A percentile compares a stretch with the other conserved stretches of the same genome.
Evolutionary conservation across 225 moss, liverwort and hornwort genomes (phyloP).

Genomic region (Pseudisothecium myosuroides): DNA sequence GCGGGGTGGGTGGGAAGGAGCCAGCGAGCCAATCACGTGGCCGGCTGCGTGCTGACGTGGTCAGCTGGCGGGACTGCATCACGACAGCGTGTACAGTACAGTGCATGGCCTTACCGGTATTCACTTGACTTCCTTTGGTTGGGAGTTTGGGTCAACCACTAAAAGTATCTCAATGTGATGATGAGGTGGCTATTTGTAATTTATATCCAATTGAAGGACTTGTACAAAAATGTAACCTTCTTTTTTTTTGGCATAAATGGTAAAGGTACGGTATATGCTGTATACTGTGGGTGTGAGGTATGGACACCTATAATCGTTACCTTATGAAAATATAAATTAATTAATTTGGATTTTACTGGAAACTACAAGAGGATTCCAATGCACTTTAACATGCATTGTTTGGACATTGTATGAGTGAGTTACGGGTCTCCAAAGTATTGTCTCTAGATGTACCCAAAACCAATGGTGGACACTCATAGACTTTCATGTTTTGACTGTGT

Average conservation of each 20-base stretch:
- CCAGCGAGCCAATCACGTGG: neutral
- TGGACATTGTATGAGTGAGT: neutral
- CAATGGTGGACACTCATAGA: too few relatives aligned
- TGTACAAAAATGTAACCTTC: neutral
- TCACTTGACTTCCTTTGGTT: neutral
- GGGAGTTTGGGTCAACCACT: neutral
- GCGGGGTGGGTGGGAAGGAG: neutral
- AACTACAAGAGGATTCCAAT: neutral
- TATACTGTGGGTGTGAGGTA: too few relatives aligned
- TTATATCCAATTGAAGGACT: neutral
- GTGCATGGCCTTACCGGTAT: neutral
- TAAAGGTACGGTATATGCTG: neutral
- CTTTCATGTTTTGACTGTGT: too few relatives aligned
- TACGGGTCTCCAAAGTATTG: too few relatives aligned
- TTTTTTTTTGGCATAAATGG: neutral
- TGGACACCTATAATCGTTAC: accelerated
- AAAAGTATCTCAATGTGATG: neutral
- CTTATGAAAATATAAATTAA: neutral
- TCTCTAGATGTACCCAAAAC: too few relatives aligned
- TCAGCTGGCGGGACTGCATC: neutral
- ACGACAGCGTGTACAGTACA: neutral
- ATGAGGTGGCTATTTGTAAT: neutral
- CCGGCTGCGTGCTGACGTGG: neutral
- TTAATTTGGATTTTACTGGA: too few relatives aligned
- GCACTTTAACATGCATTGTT: neutral